These are phyloP conservation scores for Microdochium trichocladiopsis DNA, from an alignment of 2,329 filamentous ascomycete genomes.

Conservation along the genomic window DNA sequence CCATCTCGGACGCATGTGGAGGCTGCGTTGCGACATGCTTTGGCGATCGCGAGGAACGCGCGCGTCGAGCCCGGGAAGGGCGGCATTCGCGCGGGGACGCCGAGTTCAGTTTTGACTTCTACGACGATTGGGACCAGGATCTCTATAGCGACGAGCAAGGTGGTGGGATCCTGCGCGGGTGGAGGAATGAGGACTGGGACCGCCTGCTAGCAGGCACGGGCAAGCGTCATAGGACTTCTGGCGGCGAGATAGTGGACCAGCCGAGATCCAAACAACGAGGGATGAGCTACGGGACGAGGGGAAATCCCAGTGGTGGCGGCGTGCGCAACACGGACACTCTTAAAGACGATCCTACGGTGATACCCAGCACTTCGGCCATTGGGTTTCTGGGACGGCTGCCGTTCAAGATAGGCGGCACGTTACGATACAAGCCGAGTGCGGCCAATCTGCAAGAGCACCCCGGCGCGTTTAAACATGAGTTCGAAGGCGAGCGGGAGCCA, in stretches of 20 bases:
- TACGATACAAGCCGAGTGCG: conserved; percentile 85
- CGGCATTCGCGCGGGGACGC: conserved; percentile 53
- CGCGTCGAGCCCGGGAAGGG: conserved; percentile 60
- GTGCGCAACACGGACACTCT: neutral
- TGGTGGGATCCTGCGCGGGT: conserved; percentile 60
- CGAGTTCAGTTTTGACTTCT: conserved; percentile 91
- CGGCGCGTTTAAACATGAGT: conserved; percentile 35
- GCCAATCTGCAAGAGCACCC: conserved; percentile 88
- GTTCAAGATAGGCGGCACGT: conserved; percentile 73
- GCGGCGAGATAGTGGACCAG: conserved; percentile 18
- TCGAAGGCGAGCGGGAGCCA: conserved; percentile 57
- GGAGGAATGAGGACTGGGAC: conserved; percentile 82
- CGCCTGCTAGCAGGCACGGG: conserved; percentile 68
- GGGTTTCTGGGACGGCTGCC: conserved; percentile 80
- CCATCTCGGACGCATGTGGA: conserved; percentile 58
- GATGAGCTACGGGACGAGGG: conserved; percentile 64
- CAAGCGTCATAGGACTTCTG: conserved; percentile 9
- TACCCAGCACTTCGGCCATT: conserved; percentile 77
- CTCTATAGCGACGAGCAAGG: conserved; percentile 35
- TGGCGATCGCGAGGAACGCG: conserved; percentile 66
- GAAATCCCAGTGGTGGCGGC: neutral
- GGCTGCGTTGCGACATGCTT: conserved; percentile 67
- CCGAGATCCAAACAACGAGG: conserved; percentile 51
- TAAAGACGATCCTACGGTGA: conserved; percentile 78
- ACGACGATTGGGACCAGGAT: conserved; percentile 87